phyloP scores from a whole-genome alignment of 441 rosid species.

The Macaranga tanarius region DNA sequence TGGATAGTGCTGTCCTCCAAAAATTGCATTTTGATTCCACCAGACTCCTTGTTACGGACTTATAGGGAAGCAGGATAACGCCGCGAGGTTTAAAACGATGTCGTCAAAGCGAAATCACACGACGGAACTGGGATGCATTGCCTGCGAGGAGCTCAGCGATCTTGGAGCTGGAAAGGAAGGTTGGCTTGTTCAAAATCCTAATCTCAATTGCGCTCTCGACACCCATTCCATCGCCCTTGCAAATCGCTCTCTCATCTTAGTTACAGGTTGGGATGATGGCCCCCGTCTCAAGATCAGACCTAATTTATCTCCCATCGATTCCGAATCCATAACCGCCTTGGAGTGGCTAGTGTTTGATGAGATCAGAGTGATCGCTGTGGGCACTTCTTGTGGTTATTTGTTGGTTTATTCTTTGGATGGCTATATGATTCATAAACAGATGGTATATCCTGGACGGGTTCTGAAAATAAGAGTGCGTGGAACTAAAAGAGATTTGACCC shows the following conservation, averaged over 20 bases:
- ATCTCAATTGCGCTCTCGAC: slow-evolving; percentile 68
- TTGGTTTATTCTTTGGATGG: slow-evolving; percentile 65
- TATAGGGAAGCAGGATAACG: neutral
- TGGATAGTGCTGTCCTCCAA: too few relatives aligned
- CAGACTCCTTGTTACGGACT: neutral
- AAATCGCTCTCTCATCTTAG: slow-evolving; percentile 48
- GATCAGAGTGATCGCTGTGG: slow-evolving; percentile 59
- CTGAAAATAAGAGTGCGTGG: slow-evolving; percentile 73
- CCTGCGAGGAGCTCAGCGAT: slow-evolving; percentile 69
- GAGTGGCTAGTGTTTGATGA: slow-evolving; percentile 87
- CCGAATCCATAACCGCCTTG: slow-evolving; percentile 64
- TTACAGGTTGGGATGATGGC: slow-evolving; percentile 56
- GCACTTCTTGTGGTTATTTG: slow-evolving; percentile 82
- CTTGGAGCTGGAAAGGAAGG: slow-evolving; percentile 93
- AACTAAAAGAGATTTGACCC: slow-evolving; percentile 55
- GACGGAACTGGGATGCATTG: slow-evolving; percentile 84
- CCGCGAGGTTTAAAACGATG: slow-evolving; percentile 30
- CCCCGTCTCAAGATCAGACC: slow-evolving; percentile 79
- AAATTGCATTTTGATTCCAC: too few relatives aligned
- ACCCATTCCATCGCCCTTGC: slow-evolving; percentile 70
- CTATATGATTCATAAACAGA: slow-evolving; percentile 76
- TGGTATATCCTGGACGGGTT: slow-evolving; percentile 61
- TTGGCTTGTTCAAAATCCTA: slow-evolving; percentile 67
- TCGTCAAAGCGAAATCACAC: slow-evolving; percentile 58
- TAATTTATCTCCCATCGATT: slow-evolving; percentile 71